Evolutionary conservation across 2,329 filamentous ascomycete genomes (phyloP), one percentile per base, ranked within the genome.

Genomic region (Colletotrichum acutatum): DNA sequence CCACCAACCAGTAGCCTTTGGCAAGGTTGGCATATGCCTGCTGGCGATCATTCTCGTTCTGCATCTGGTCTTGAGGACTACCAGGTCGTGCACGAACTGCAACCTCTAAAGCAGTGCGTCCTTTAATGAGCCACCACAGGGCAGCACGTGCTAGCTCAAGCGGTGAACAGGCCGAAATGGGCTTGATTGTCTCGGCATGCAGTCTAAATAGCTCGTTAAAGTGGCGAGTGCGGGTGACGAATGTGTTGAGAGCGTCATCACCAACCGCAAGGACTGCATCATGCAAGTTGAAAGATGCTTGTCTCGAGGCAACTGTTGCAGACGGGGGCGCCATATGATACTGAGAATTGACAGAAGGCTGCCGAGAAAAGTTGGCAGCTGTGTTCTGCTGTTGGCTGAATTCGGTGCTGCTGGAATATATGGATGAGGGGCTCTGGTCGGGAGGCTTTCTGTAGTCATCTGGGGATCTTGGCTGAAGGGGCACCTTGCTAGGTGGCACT

Each of bases 71-170:
- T 74, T 90, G 87, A 5, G 88, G 85, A 54, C 83, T 86, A 46
- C 85, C 83, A 34, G 91, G 88, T 7, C 90, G 88, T 65, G 90
- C 91, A 73, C 94, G 89, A 59, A 97, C 91, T 52, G 92, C 86
- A 14, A 84, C 82, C 80, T 98, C 95, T 64, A 98, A 86, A 11
- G 91, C 91, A 78, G 92, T 90, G 74, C 95, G 91, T 24, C 95
- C 95, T 76, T 90, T 93, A 58, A 97, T 80, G 78, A 98, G 97
- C 95, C 95, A 98, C 95, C 95, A 98, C 0, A 94, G 85, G 4
- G 91, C 92, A 28, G 91, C 92, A 71, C 94, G 89, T 11, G 93
- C 86, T 84, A 95, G 92, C 72, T 95, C 90, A 59, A 88, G 86
- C 0, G 92, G 86, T 0, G 90, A 85, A 63, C 90, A 92, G 34